Percentiles rank a stretch among this genome's conserved stretches.
Evolutionary conservation across 768 basidiomycete species (phyloP).

Genomic region (Leccinum subgranulosum): DNA sequence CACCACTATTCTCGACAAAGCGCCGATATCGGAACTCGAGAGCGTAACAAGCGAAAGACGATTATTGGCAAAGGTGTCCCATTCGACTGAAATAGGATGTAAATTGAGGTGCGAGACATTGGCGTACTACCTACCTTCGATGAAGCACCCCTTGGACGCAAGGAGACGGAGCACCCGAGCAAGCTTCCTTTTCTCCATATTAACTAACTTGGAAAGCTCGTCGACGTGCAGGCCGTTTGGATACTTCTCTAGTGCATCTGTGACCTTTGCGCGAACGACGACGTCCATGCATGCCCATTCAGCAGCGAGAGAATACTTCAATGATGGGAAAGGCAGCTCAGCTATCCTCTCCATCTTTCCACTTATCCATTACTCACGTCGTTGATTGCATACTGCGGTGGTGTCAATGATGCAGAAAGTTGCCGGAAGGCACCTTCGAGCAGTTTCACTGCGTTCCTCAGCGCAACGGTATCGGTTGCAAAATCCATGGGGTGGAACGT

Average conservation of each 20-base stretch:
- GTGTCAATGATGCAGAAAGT: constrained; percentile 23
- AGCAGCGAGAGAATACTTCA: constrained; percentile 17
- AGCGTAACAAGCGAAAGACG: constrained; percentile 29
- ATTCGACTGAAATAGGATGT: constrained; percentile 13
- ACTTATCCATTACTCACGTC: constrained; percentile 11
- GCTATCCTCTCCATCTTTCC: not conserved
- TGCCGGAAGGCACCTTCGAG: constrained; percentile 28
- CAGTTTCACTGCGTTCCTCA: constrained; percentile 25
- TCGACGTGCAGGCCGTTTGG: not conserved
- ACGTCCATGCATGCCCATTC: constrained; percentile 27
- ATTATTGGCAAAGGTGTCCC: constrained; percentile 20
- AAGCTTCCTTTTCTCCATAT: not conserved
- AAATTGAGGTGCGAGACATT: not conserved
- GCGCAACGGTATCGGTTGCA: constrained; percentile 13
- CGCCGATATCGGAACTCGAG: constrained; percentile 9
- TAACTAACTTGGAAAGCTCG: not conserved
- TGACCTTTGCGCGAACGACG: constrained; percentile 3
- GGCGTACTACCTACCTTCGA: constrained; percentile 19
- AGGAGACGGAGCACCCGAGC: constrained; percentile 30
- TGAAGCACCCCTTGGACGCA: constrained; percentile 30
- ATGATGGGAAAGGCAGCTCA: not conserved
- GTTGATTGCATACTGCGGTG: constrained; percentile 26
- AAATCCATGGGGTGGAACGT: constrained; percentile 23
- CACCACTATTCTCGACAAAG: constrained; percentile 3
- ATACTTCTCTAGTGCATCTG: not conserved